Conservation (phyloP, 2,329 filamentous ascomycete species). For the Plectosphaerella cucumerina region DNA sequence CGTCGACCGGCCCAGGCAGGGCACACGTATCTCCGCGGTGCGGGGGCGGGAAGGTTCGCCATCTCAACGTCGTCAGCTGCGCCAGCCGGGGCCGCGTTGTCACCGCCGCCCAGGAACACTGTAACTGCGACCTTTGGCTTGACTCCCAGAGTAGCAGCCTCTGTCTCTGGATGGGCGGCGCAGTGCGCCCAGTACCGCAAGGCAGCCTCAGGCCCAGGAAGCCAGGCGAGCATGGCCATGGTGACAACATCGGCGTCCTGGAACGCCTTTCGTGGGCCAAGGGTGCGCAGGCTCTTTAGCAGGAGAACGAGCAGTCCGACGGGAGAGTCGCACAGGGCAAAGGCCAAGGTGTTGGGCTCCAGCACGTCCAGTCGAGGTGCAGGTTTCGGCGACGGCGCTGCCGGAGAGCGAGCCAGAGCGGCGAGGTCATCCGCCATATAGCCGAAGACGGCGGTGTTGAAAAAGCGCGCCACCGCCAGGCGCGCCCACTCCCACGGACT, state of each 20-base stretch:
- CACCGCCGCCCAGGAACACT: slow-evolving; percentile 33
- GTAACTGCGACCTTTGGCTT: slow-evolving; percentile 42
- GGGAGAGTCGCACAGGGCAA: slow-evolving; percentile 59
- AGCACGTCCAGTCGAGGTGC: slow-evolving; percentile 18
- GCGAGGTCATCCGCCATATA: slow-evolving; percentile 50
- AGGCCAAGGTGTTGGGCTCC: slow-evolving; percentile 53
- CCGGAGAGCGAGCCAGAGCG: slow-evolving; percentile 26
- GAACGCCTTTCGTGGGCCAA: slow-evolving; percentile 35
- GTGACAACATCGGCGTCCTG: slow-evolving; percentile 53
- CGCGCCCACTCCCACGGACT: slow-evolving; percentile 48
- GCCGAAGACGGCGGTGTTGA: slow-evolving; percentile 48
- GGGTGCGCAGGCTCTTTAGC: slow-evolving; percentile 39
- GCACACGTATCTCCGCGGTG: slow-evolving; percentile 32
- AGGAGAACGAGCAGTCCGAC: slow-evolving; percentile 53
- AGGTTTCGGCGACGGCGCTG: slow-evolving; percentile 3
- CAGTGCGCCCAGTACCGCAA: slow-evolving; percentile 52
- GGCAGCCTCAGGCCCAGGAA: slow-evolving; percentile 60
- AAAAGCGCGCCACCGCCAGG: slow-evolving; percentile 48
- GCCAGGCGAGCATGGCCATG: slow-evolving; percentile 59
- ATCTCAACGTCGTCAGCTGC: slow-evolving; percentile 10
- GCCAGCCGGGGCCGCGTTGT: slow-evolving; percentile 14
- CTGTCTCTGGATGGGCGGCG: slow-evolving; percentile 26
- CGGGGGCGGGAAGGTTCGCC: slow-evolving; percentile 16
- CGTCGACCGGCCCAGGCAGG: slow-evolving; percentile 42
- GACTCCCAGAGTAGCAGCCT: slow-evolving; percentile 14